Evolutionary conservation across 768 basidiomycete genomes (phyloP), one percentile per base, ranked within the genome.

Genomic region (Thelephora aurantiotincta): DNA sequence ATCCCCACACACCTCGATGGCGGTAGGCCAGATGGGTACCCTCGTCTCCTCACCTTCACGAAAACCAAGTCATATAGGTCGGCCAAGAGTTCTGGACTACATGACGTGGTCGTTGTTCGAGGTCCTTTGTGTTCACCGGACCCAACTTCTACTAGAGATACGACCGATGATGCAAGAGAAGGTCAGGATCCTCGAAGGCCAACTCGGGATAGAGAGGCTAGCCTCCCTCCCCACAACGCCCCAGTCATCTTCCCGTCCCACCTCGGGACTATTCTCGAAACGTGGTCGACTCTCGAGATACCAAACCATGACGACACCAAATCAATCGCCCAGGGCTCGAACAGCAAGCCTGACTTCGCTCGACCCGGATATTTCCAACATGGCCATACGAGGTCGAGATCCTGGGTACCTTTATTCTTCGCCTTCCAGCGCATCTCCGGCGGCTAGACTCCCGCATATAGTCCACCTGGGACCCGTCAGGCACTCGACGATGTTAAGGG

Each of bases 61-160:
- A 50, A 52, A 44, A 63, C 5, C 9, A 30, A 30, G 9, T 30
- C 55, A 36, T 54, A 51, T 53, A 23, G 47, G 55, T 60, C 44
- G 54, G 16, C 82, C 82, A 2, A 70, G 81, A 23, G 63, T 81
- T 20, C 64, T 83, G 5, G 85, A 88, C 58, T 87, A 84, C 53
- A 63, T 75, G 7, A 65, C 80, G 1, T 86, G 83, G 83, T 86
- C 84, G 2, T 59, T 78, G 23, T 62, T 86, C 22, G 80, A 85
- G 54, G 68, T 82, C 47, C 59, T 82, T 14, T 81, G 76, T 52
- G 68, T 75, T 1, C 74, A 72, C 54, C 71, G 80, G 14, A 77
- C 65, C 35, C 82, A 83, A 0, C 67, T 88, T 23, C 63, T 73
- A 46, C 63, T 81, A 23, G 82, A 83, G 52, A 68, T 87, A 63